Evolutionary conservation across 306 rosid genomes (phyloP), one percentile per base, ranked within the genome.

Genomic region (Gynostemma pentaphyllum): DNA sequence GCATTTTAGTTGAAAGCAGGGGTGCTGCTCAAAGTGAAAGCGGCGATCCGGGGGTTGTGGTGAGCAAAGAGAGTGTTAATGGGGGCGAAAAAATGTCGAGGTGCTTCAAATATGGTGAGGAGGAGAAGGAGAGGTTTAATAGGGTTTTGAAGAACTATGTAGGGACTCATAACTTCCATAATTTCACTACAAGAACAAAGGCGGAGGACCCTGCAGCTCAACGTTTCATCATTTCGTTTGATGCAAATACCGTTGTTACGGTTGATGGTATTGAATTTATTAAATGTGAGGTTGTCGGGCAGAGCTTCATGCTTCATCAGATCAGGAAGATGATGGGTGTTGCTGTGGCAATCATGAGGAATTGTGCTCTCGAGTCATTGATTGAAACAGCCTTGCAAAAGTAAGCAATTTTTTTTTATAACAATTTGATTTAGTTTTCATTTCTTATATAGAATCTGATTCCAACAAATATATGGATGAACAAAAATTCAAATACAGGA

Each of bases 301-400:
- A 91, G 79, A 91, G 98, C 80, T 91, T 91, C 88, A 91, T 91
- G 96, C 98, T 88, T 81, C 96, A 91, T 80, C 98, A 91, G 72
- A 91, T 91, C 66, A 80, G 96, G 55, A 86, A 91, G 79, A 77
- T 88, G 96, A 87, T 91, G 5, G 98, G 98, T 75, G 78, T 91
- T 64, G 95, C 95, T 0, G 98, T 85, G 75, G 96, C 96, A 53
- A 76, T 88, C 68, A 84, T 88, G 92, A 77, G 98, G 72, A 82
- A 84, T 41, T 80, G 85, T 72, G 87, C 88, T 62, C 83, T 85
- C 0, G 90, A 91, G 79, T 82, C 95, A 11, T 80, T 88, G 69
- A 64, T 91, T 1, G 77, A 72, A 18, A 85, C 62, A 68, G 98
- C 98, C 49, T 34, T 91, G 74, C 96, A 79, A 66, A 79, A 77